These are phyloP conservation scores for Cruciata laevipes DNA, from an alignment of 257 asterid genomes.

Conservation along the genomic window DNA sequence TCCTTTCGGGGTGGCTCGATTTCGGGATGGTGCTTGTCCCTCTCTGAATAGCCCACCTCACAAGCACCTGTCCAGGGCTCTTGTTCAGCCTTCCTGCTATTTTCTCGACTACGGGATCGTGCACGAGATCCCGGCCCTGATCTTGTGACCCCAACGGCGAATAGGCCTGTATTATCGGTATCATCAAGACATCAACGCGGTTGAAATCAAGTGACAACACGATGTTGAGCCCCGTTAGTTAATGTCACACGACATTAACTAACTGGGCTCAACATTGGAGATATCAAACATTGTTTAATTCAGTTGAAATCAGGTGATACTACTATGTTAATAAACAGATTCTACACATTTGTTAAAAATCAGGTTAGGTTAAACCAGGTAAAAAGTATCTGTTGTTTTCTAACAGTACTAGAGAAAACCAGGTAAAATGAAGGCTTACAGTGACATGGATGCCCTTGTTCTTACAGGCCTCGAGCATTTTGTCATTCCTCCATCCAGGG, in stretches of 20 bases:
- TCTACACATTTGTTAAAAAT: no score
- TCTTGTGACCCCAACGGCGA: slow-evolving; percentile 59
- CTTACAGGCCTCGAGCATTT: slow-evolving; percentile 62
- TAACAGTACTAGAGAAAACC: not conserved
- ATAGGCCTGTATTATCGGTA: slow-evolving; percentile 44
- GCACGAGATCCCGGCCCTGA: slow-evolving; percentile 37
- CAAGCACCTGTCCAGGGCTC: slow-evolving; percentile 64
- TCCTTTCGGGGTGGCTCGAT: slow-evolving; percentile 41
- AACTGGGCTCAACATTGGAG: no score
- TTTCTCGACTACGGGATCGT: slow-evolving; percentile 47
- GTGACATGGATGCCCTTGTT: slow-evolving; percentile 48
- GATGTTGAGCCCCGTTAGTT: no score
- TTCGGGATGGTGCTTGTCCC: slow-evolving; percentile 65
- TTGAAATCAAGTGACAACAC: no score
- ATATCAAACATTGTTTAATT: no score
- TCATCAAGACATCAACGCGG: no score
- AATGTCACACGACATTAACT: no score
- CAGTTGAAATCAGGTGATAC: not conserved
- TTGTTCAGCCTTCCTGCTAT: slow-evolving; percentile 48
- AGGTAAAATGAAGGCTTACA: slow-evolving; percentile 20
- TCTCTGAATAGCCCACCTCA: slow-evolving; percentile 72
- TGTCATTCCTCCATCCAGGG: slow-evolving; percentile 82
- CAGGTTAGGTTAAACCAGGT: no score
- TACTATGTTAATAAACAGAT: no score
- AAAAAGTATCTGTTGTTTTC: no score